phyloP scores from a whole-genome alignment of 2,329 filamentous ascomycete species.

The Gliomastix tumulicola region DNA sequence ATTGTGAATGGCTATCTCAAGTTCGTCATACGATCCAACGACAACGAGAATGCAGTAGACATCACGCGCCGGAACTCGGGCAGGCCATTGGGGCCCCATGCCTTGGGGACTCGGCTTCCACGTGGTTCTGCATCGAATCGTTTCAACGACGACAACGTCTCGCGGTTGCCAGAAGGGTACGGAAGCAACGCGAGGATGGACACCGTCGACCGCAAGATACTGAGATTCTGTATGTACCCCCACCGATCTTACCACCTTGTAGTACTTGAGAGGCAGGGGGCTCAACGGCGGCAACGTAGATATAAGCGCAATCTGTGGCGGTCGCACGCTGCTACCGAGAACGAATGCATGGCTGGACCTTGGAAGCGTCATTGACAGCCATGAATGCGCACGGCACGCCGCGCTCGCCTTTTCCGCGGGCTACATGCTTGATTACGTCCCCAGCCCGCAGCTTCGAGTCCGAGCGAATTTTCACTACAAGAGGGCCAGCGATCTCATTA shows the following conservation, averaged over 20 bases:
- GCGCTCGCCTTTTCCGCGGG: not conserved
- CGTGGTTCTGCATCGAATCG: not conserved
- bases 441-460: not conserved
- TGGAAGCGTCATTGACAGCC: not conserved
- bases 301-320: not conserved
- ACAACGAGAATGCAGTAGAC: not conserved
- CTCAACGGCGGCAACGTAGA: too few relatives aligned
- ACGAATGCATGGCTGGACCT: not conserved
- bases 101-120: not conserved
- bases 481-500: not conserved
- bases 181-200: not conserved
- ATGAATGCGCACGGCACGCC: not conserved
- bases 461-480: not conserved
- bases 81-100: too few relatives aligned
- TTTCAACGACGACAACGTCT: not conserved
- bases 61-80: too few relatives aligned
- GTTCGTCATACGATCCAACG: not conserved
- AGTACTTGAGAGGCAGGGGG: too few relatives aligned
- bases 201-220: not conserved
- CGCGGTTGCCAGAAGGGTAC: not conserved
- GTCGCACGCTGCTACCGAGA: not conserved
- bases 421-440: not conserved
- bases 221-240: not conserved
- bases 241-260: too few relatives aligned
- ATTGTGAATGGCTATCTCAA: not conserved